Base-by-base conservation (phyloP, 352 stramenopile genomes). In the Phytophthora podocarpi region DNA sequence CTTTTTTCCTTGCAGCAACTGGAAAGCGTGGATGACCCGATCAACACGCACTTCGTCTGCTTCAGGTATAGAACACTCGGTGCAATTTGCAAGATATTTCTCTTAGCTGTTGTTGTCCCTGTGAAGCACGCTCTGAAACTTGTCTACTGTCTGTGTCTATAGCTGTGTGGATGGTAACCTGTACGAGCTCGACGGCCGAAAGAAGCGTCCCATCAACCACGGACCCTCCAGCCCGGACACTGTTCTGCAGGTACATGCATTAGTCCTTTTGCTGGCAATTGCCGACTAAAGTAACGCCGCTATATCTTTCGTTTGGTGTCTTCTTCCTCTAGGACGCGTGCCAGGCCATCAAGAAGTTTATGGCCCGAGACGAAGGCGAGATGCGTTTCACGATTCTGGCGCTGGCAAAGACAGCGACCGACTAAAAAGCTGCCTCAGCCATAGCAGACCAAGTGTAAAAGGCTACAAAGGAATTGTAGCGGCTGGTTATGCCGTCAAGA, bases 1-100 rank as follows among this genome's bases (percentile, higher is more conserved):
- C 3, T 27, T 57, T 50, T 9, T 26, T 35, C 3, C 12, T 37
- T 49, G 31, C 45, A 95, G 85, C 87, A 96, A 87, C 66, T 97
- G 45, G 85, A 94, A 35, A 78, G 81, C 42, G 76, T 98, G 15
- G 85, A 98, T 30, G 95, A 99, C 47, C 82, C 91, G 7, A 88
- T 99, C 63, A 86, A 97, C 60, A 98, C 95, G n/a, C 97, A 99
- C 73, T 99, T 99, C 51, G 80, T 98, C 26, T 97, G 91, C 64
- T 97, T 99, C 67, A 97, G 94, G 69, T 91, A 52, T 12, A 34
- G 2, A 12, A 2, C 2, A 10, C 21, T 35, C 9, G 20, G 2
- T 48, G 24, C 23, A 49, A 23, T 24, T 13, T 36, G 16, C 16
- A 12, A 9, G 12, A 47, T 18, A 32, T 8, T 15, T 23, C 20